Evolutionary conservation across 768 basidiomycete genomes (phyloP), one percentile per base, ranked within the genome.

Genomic region (Cystoderma amianthinum): DNA sequence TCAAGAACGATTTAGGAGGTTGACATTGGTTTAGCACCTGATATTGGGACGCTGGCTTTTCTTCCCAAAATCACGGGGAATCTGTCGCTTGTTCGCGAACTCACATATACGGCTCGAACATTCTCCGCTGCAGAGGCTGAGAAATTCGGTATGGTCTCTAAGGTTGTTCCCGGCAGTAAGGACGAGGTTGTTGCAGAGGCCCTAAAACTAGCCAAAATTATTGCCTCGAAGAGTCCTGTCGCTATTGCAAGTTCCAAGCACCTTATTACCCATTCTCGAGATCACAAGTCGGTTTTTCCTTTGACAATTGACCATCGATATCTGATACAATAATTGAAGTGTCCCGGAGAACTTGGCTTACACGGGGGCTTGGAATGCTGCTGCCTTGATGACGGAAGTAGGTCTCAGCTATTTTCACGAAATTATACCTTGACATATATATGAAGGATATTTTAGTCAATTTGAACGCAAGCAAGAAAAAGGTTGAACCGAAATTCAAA

Each of bases 21-120:
- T 2, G 86, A 92, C 53, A 72, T 92, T 18, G 91, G 86, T 0
- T 67, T 95, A 1, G 91, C 92, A 2, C 83, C 92, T 0, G 92
- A 94, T 54, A 80, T 93, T 30, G 93, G 93, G 0, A 80, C 88
- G 0, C 75, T 95, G 4, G 86, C 91, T 1, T 79, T 82, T 38
- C 65, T 94, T 4, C 88, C 86, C 0, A 87, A 88, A 51, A 69
- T 87, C 35, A 73, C 75, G 0, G 87, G 80, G 0, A 92, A 90
- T 60, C 70, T 76, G 20, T 86, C 83, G 2, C 67, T 85, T 10
- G 62, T 79, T 2, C 71, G 76, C 36, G 92, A 95, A 56, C 68
- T 93, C 10, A 81, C 87, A 0, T 79, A 87, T 50, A 87, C 87
- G 0, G 81, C 76, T 1, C 69, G 85, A 2, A 58, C 60, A n/a